phyloP scores from a whole-genome alignment of 768 basidiomycete genomes.

The Termitomyces sp. region DNA sequence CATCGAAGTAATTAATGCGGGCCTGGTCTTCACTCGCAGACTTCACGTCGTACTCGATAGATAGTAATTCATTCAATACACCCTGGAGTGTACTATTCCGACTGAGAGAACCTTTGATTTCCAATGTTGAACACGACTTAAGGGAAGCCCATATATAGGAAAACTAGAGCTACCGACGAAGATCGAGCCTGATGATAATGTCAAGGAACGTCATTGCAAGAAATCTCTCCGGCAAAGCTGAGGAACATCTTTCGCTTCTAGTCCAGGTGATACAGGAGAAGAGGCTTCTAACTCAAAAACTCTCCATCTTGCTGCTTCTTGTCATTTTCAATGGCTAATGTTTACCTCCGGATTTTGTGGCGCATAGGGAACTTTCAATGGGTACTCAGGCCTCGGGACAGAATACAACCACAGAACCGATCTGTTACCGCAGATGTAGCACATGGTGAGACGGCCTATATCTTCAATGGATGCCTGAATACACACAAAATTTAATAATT shows the following conservation, averaged over 20 bases:
- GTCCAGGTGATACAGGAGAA: not conserved
- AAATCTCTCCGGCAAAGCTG: not conserved
- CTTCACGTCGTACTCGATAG: not conserved
- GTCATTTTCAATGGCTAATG: not conserved
- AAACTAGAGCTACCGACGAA: not conserved
- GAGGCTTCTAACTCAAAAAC: not conserved
- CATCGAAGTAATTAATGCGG: constrained; percentile 45
- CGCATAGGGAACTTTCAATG: not conserved
- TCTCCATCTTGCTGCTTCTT: not conserved
- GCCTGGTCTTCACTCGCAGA: not conserved
- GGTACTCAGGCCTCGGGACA: not conserved
- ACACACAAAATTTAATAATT: not conserved
- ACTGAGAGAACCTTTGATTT: not conserved
- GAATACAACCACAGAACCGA: not conserved
- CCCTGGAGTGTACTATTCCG: not conserved
- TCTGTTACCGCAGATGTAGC: not conserved
- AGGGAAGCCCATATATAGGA: too few species aligned
- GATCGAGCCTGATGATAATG: not conserved
- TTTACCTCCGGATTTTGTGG: not conserved
- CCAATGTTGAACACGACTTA: too few species aligned
- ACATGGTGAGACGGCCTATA: not conserved
- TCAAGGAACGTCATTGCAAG: not conserved
- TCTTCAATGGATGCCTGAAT: not conserved
- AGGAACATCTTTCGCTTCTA: not conserved
- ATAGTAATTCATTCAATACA: not conserved